These are phyloP conservation scores for Melanopsichium pennsylvanicum DNA, from an alignment of 1,284 basidiomycete genomes.

Conservation along the genomic window DNA sequence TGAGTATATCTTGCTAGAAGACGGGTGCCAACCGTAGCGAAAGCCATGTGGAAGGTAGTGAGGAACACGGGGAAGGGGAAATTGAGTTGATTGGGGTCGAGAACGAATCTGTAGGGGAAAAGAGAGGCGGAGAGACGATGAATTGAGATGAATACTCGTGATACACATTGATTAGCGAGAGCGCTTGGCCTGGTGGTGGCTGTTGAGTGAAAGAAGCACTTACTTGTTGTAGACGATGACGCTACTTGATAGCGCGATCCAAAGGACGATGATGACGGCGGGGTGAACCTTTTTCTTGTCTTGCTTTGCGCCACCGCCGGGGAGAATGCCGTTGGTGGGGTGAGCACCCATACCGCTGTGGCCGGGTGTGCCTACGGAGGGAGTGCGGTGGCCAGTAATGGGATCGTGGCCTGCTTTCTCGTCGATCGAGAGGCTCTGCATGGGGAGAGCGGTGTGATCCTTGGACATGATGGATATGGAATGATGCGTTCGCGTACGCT, in stretches of 20 bases:
- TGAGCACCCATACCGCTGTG: slow-evolving; percentile 48
- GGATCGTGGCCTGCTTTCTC: slow-evolving; percentile 61
- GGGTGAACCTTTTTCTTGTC: slow-evolving; percentile 67
- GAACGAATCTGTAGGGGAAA: slow-evolving; percentile 40
- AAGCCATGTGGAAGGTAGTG: slow-evolving; percentile 66
- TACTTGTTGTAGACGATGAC: slow-evolving; percentile 90
- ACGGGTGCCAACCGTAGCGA: slow-evolving; percentile 84
- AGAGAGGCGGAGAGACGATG: no score
- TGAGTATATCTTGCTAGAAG: slow-evolving; percentile 85
- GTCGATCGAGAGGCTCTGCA: slow-evolving; percentile 57
- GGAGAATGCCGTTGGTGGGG: slow-evolving; percentile 44
- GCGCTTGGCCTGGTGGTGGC: no score
- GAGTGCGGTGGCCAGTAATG: slow-evolving; percentile 55
- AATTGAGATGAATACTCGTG: no score
- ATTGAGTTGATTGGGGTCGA: slow-evolving; percentile 52
- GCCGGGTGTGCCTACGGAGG: slow-evolving; percentile 48
- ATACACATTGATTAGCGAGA: no score
- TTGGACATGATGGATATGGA: slow-evolving; percentile 44
- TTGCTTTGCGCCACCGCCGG: slow-evolving; percentile 41
- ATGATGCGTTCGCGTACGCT: neutral
- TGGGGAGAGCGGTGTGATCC: slow-evolving; percentile 56
- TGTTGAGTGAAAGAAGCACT: slow-evolving; percentile 1
- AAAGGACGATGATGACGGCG: slow-evolving; percentile 79
- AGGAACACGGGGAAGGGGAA: slow-evolving; percentile 67
- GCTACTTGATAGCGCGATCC: slow-evolving; percentile 86